Evolutionary conservation across 2,329 filamentous ascomycete species (phyloP), one percentile per base, ranked within the genome.

Genomic region (Fusarium sp.): DNA sequence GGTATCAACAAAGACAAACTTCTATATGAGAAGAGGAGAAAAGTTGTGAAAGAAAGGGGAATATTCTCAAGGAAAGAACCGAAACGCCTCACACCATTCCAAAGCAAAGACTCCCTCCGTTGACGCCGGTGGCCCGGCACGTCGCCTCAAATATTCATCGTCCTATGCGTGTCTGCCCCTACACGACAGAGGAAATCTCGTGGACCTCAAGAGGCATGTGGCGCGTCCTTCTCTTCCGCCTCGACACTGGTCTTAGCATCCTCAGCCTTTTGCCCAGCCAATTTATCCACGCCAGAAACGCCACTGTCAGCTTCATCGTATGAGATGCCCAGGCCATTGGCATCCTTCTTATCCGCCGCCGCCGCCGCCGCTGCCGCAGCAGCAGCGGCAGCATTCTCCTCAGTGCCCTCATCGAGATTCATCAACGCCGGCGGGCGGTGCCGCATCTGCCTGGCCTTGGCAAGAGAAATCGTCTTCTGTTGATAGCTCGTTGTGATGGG

Each of bases 401-500:
- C 81, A 36, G 77, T 74, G 52, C 79, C 73, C 62, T 84, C 82
- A 60, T 91, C 90, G 5, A 91, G 84, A 74, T 90, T 93, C 92
- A 97, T 96, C 65, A 98, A 86, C 2, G 95, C 95, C 31, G 95
- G 97, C 3, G 97, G 97, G 6, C 97, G 91, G 80, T 98, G 95
- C 66, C 93, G 93, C 91, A 97, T 94, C 71, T 93, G 90, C 68
- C 93, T 91, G 14, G 97, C 97, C 84, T 98, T 98, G 65, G 92
- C 90, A 8, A 99, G 90, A 29, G 94, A 97, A 65, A 99, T 98
- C 0, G 97, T 99, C 86, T 97, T 97, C 81, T 98, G 95, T 81
- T 98, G 96, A 84, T 98, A 98, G 5, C 95, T 98, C 5, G 94
- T 97, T 22, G 94, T 95, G 69, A 98, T 92, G 11, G 93, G 90